Conservation (phyloP, 352 stramenopile species). For the Globisporangium barbulae region DNA sequence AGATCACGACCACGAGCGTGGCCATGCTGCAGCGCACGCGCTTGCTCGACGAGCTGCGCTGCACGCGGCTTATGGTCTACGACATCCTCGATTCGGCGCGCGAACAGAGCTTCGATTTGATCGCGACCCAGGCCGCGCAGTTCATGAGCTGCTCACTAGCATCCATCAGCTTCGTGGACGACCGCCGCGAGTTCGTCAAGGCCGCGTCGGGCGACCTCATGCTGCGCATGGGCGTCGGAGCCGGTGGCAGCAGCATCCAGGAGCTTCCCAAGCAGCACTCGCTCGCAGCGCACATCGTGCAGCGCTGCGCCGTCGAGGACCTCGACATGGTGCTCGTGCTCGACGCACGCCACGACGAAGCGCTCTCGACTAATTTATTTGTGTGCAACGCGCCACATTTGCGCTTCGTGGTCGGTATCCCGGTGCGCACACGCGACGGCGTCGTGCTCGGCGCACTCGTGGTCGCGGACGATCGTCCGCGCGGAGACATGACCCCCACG, state of each 20-base stretch:
- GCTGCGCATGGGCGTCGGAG: not conserved
- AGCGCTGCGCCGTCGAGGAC: constrained; percentile 29
- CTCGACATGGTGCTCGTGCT: constrained; percentile 35
- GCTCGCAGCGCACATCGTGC: constrained; percentile 53
- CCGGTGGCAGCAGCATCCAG: constrained; percentile 15
- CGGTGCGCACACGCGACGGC: constrained; percentile 43
- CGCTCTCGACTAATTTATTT: constrained; percentile 51
- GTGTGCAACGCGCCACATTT: constrained; percentile 46
- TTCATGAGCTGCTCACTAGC: constrained; percentile 44
- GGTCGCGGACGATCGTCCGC: constrained; percentile 43
- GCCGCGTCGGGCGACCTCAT: constrained; percentile 38
- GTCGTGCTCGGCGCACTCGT: constrained; percentile 55
- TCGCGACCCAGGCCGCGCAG: constrained; percentile 56
- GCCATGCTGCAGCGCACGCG: constrained; percentile 12
- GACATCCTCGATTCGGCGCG: constrained; percentile 54
- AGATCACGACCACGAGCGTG: constrained; percentile 27
- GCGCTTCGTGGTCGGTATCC: constrained; percentile 55
- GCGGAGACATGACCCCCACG: constrained; percentile 23
- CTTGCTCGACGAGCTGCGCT: constrained; percentile 36
- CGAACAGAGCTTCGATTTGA: constrained; percentile 49
- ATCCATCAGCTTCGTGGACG: constrained; percentile 65
- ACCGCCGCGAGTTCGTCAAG: constrained; percentile 54
- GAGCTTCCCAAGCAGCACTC: constrained; percentile 56
- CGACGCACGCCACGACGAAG: constrained; percentile 39
- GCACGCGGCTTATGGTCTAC: constrained; percentile 41